Conservation (phyloP, 345 rosid genomes). For the Pugionium cornutum region DNA sequence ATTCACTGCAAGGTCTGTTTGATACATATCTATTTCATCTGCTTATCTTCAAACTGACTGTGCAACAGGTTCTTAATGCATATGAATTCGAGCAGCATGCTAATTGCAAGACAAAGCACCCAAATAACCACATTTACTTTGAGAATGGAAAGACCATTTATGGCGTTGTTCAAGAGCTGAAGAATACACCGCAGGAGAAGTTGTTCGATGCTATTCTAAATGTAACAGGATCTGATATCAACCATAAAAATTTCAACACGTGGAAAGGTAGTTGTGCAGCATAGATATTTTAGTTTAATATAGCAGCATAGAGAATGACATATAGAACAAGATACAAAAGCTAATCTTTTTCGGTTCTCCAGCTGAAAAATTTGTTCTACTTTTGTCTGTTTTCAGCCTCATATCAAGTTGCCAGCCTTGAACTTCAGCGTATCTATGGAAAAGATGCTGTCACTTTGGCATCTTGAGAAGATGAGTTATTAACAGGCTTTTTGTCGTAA, state of each 20-base stretch:
- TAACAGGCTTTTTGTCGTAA: conserved; percentile 21
- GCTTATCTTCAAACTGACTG: conserved; percentile 18
- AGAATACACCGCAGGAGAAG: conserved; percentile 74
- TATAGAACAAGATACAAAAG: conserved; percentile 27
- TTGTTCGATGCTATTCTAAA: conserved; percentile 73
- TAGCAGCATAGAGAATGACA: conserved; percentile 16
- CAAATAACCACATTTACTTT: conserved; percentile 88
- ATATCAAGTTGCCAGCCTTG: conserved; percentile 79
- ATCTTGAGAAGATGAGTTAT: conserved; percentile 36
- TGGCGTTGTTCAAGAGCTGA: conserved; percentile 86
- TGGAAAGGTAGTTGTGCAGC: conserved; percentile 73
- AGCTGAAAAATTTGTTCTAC: conserved; percentile 20
- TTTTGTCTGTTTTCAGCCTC: conserved; percentile 56
- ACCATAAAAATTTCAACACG: conserved; percentile 72
- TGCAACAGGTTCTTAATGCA: conserved; percentile 76
- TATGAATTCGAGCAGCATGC: conserved; percentile 94
- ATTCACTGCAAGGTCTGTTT: conserved; percentile 18
- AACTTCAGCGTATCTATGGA: conserved; percentile 85
- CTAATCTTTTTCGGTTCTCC: conserved; percentile 13
- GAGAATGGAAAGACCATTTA: conserved; percentile 94
- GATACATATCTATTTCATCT: conserved; percentile 6
- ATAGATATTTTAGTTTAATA: conserved; percentile 5
- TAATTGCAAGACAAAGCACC: conserved; percentile 90
- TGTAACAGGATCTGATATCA: conserved; percentile 80
- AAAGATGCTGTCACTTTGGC: conserved; percentile 50